phyloP scores from a whole-genome alignment of 2,329 filamentous ascomycete species.

The Pseudogymnoascus sp. region DNA sequence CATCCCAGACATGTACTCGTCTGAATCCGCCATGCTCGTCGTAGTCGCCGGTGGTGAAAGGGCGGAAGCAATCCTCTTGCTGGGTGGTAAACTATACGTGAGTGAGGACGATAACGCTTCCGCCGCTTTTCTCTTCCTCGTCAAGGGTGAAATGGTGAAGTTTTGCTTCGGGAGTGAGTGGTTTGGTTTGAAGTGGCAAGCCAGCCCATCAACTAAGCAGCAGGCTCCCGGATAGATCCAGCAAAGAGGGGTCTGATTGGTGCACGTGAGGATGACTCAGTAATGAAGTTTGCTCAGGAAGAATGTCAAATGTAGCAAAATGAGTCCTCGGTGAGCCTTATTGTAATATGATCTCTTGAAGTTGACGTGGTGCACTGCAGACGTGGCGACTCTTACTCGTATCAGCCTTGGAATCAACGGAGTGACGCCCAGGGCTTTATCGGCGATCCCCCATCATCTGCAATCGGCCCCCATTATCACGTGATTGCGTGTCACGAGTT shows the following conservation, averaged over 20 bases:
- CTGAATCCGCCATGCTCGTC: constrained; percentile 74
- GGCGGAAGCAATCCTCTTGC: constrained; percentile 31
- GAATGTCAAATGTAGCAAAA: not conserved
- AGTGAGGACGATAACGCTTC: constrained; percentile 32
- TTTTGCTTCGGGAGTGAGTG: not conserved
- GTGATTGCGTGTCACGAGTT: not conserved
- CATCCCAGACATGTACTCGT: constrained; percentile 80
- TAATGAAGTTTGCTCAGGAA: not conserved
- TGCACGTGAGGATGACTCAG: constrained; percentile 9
- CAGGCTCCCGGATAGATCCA: not conserved
- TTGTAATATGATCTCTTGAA: not conserved
- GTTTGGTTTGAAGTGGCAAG: not conserved
- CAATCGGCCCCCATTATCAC: not conserved
- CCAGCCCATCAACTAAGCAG: constrained; percentile 1
- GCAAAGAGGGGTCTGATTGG: constrained; percentile 2
- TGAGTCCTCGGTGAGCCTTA: not conserved
- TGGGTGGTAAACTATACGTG: constrained; percentile 27
- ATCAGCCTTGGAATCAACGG: constrained; percentile 3
- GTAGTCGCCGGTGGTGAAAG: constrained; percentile 44
- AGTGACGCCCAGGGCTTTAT: constrained; percentile 8
- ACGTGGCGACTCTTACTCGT: not conserved
- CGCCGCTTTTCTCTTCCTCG: constrained; percentile 45
- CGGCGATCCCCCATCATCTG: not conserved
- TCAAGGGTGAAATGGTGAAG: constrained; percentile 44
- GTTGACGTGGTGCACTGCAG: not conserved